Conservation (phyloP, 2,329 filamentous ascomycete species). For the Colletotrichum cereale region DNA sequence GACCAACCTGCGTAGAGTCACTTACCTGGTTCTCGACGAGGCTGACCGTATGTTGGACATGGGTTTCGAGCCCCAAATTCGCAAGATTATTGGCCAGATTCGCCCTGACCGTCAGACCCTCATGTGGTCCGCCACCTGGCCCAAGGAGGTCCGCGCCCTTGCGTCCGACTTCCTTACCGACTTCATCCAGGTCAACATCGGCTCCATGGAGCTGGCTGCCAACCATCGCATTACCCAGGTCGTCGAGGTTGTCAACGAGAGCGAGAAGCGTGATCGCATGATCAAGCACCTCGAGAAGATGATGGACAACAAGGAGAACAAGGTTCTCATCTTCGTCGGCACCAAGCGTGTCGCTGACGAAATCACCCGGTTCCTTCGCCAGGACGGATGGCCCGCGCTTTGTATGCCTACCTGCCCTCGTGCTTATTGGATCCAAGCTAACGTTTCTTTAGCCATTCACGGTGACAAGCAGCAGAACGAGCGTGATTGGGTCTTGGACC, state of each 20-base stretch:
- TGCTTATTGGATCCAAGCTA: slow-evolving; percentile 47
- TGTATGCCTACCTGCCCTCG: slow-evolving; percentile 74
- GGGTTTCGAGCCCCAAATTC: slow-evolving; percentile 99
- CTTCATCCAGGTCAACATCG: slow-evolving; percentile 99
- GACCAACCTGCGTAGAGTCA: slow-evolving; percentile 97
- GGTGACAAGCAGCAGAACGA: slow-evolving; percentile 99
- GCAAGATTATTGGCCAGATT: slow-evolving; percentile 98
- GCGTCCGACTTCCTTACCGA: slow-evolving; percentile 92
- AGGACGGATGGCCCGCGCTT: slow-evolving; percentile 97
- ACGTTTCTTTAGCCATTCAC: slow-evolving; percentile 80
- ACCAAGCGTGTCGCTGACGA: slow-evolving; percentile 97
- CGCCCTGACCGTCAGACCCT: slow-evolving; percentile 98
- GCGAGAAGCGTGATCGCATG: slow-evolving; percentile 98
- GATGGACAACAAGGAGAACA: slow-evolving; percentile 97
- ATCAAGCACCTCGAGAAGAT: slow-evolving; percentile 97
- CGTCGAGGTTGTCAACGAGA: slow-evolving; percentile 94
- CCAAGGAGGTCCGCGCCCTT: slow-evolving; percentile 95
- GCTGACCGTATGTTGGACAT: slow-evolving; percentile 99
- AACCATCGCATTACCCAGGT: slow-evolving; percentile 99
- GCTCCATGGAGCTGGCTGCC: slow-evolving; percentile 94
- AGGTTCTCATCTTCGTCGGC: slow-evolving; percentile 93
- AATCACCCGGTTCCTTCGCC: slow-evolving; percentile 95
- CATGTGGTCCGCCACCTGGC: slow-evolving; percentile 99
- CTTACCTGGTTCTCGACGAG: slow-evolving; percentile 98
- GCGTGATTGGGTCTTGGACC: slow-evolving; percentile 98